Conservation (phyloP, 805 yeast species). For the Saturnispora bothae region DNA sequence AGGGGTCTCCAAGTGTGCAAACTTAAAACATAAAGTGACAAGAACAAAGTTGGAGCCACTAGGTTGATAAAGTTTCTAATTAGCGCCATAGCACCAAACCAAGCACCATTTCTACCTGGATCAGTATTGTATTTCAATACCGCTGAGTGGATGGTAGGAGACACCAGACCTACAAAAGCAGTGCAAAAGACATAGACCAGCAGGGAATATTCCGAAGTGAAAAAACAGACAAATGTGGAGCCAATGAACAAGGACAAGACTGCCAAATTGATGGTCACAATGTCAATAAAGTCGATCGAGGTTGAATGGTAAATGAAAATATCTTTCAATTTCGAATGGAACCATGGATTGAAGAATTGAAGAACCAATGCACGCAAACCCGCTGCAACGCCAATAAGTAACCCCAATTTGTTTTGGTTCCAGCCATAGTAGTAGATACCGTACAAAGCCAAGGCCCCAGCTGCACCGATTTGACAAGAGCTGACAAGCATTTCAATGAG, state of each 20-base stretch:
- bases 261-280: constrained; percentile 10
- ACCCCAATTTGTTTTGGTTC: constrained; percentile 45
- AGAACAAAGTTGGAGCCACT: constrained; percentile 37
- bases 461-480: constrained; percentile 31
- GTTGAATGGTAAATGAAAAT: constrained; percentile 26
- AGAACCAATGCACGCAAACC: constrained; percentile 38
- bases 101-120: constrained; percentile 52
- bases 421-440: constrained; percentile 45
- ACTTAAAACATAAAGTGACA: constrained; percentile 38
- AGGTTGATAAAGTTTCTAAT: constrained; percentile 41
- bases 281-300: constrained; percentile 39
- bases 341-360: constrained; percentile 41
- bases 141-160: constrained; percentile 51
- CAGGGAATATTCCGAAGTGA: constrained; percentile 31
- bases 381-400: constrained; percentile 43
- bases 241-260: constrained; percentile 11
- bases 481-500: constrained; percentile 34
- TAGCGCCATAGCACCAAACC: constrained; percentile 60
- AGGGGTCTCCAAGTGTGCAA: constrained; percentile 29
- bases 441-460: constrained; percentile 38
- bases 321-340: constrained; percentile 29
- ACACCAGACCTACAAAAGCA: constrained; percentile 38
- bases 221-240: constrained; percentile 24
- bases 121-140: constrained; percentile 48
- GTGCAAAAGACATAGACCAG: constrained; percentile 27